Evolutionary conservation across 2,329 filamentous ascomycete species (phyloP).

Genomic region (Colletotrichum echinochloae): DNA sequence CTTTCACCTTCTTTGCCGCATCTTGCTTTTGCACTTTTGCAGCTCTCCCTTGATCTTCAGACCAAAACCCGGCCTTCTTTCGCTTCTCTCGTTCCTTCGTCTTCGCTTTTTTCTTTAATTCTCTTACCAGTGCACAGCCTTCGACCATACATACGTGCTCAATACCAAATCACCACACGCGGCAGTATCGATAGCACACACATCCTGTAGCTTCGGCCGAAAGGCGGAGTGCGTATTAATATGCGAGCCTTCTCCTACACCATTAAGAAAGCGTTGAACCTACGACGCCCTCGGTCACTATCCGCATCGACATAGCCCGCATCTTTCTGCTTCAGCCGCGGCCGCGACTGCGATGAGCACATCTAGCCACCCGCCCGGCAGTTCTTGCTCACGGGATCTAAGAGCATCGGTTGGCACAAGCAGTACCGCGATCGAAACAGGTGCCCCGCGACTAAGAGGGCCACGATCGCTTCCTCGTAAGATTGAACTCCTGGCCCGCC

Average conservation of each 20-base stretch:
- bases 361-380: slow-evolving; percentile 39
- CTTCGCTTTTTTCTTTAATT: neutral
- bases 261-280: slow-evolving; percentile 36
- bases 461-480: slow-evolving; percentile 48
- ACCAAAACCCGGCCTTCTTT: slow-evolving; percentile 3
- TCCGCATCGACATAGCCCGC: slow-evolving; percentile 24
- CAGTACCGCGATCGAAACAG: slow-evolving; percentile 38
- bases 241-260: slow-evolving; percentile 35
- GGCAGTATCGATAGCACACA: slow-evolving; percentile 27
- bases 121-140: slow-evolving; percentile 1
- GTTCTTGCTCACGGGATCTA: slow-evolving; percentile 41
- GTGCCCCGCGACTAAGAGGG: slow-evolving; percentile 39
- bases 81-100: slow-evolving; percentile 13
- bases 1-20: slow-evolving; percentile 5
- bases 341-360: slow-evolving; percentile 39
- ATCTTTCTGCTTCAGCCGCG: slow-evolving; percentile 22
- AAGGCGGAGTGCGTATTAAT: slow-evolving; percentile 37
- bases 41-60: slow-evolving; percentile 1
- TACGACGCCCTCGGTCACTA: slow-evolving; percentile 25
- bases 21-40: slow-evolving; percentile 18
- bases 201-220: slow-evolving; percentile 17
- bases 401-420: slow-evolving; percentile 40
- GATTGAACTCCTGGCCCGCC: slow-evolving; percentile 12
- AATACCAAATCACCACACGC: neutral
- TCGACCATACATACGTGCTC: slow-evolving; percentile 7